Conservation (phyloP, 257 asterid species). For the Solanum phureja region DNA sequence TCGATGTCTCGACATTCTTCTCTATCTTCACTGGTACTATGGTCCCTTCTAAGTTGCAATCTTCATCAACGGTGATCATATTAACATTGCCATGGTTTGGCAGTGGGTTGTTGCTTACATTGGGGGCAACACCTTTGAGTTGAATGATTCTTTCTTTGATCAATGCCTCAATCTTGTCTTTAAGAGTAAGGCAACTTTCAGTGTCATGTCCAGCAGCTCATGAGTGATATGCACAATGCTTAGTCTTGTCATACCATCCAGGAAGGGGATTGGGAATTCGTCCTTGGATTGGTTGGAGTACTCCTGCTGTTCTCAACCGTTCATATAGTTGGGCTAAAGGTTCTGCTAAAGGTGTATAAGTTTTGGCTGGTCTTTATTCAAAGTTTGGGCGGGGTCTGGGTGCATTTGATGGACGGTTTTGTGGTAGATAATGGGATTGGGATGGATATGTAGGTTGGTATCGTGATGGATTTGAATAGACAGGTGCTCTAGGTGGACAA, state of each 20-base stretch:
- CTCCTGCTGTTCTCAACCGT: background rate
- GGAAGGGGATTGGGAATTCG: background rate
- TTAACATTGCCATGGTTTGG: background rate
- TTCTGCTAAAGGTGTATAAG: background rate
- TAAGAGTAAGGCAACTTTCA: background rate
- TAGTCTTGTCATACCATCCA: too few species aligned
- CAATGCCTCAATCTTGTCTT: too few species aligned
- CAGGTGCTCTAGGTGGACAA: background rate
- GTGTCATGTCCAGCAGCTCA: too few species aligned
- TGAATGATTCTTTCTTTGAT: background rate
- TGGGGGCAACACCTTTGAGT: background rate
- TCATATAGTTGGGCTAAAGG: background rate
- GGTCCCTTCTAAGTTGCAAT: background rate
- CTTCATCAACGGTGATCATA: background rate
- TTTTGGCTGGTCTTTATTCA: background rate
- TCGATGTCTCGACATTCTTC: too few species aligned
- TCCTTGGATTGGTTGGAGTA: background rate
- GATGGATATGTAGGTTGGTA: too few species aligned
- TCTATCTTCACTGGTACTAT: too few species aligned
- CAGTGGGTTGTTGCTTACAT: too few species aligned
- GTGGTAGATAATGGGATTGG: background rate
- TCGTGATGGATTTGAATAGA: background rate
- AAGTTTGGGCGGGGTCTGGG: background rate
- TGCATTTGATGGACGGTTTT: too few species aligned
- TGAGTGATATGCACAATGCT: background rate